These are phyloP conservation scores for Krasilnikovozyma curviuscula DNA, from an alignment of 768 basidiomycete species.

Conservation along the genomic window DNA sequence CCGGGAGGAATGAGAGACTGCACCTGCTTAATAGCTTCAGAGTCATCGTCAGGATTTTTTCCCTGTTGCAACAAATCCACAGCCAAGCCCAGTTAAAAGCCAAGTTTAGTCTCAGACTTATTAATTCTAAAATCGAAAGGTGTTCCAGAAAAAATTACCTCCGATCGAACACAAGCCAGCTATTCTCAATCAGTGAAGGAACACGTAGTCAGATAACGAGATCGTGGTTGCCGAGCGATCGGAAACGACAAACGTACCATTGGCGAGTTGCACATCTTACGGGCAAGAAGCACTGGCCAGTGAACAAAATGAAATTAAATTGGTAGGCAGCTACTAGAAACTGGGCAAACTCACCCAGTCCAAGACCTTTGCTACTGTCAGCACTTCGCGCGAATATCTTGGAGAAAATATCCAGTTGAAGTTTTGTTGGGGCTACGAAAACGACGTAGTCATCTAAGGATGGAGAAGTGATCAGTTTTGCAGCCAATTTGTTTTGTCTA, in stretches of 20 bases:
- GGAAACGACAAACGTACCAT: conserved; percentile 36
- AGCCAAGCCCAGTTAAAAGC: not conserved
- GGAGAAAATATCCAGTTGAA: conserved; percentile 62
- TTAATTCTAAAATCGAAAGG: not conserved
- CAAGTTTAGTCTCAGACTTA: not conserved
- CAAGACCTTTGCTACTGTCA: no score
- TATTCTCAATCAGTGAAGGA: no score
- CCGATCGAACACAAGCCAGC: no score
- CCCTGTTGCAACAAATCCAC: no score
- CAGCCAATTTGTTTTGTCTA: not conserved
- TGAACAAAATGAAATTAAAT: not conserved
- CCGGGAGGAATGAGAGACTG: conserved; percentile 10
- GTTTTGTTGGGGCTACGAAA: conserved; percentile 70
- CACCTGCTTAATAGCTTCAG: conserved; percentile 1
- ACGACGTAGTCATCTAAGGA: conserved; percentile 83
- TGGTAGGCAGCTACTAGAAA: no score
- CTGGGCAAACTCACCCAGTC: not conserved
- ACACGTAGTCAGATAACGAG: conserved; percentile 37
- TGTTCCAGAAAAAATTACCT: no score
- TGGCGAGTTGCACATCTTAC: conserved; percentile 85
- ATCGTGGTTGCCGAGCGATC: conserved; percentile 40
- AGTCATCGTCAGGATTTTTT: no score
- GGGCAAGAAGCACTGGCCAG: conserved; percentile 51
- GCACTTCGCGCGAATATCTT: no score
- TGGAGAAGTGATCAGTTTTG: not conserved